Percentiles rank a stretch among this genome's conserved stretches.
phyloP scores from a whole-genome alignment of 352 stramenopile genomes.

The Globisporangium barbulae region DNA sequence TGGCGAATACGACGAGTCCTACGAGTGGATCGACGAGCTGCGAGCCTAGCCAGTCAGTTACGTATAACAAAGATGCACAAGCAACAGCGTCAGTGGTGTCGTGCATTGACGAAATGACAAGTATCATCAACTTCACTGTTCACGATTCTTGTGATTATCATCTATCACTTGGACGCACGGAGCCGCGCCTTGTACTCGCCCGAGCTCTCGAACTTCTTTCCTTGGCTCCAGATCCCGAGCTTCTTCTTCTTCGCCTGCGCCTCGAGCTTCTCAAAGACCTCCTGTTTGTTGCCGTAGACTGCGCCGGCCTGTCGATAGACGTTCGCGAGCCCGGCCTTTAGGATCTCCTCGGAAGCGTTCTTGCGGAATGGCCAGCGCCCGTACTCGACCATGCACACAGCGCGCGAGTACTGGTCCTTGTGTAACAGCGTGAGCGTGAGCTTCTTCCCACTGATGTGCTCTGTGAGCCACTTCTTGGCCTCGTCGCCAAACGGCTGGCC shows the following conservation, averaged over 20 bases:
- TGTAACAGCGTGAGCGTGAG: constrained; percentile 78
- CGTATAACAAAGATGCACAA: neutral
- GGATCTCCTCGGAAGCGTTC: constrained; percentile 78
- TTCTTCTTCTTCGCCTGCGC: constrained; percentile 58
- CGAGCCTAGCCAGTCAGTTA: constrained; percentile 1
- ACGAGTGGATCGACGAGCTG: constrained; percentile 17
- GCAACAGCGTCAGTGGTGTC: neutral
- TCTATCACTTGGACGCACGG: constrained; percentile 25
- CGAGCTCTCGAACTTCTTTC: constrained; percentile 65
- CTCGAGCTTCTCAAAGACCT: constrained; percentile 69
- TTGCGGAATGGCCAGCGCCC: constrained; percentile 72
- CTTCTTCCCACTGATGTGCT: constrained; percentile 39
- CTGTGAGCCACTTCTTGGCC: constrained; percentile 66
- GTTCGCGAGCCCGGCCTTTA: constrained; percentile 67
- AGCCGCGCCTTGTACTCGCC: constrained; percentile 77
- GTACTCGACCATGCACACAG: constrained; percentile 82
- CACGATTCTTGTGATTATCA: neutral
- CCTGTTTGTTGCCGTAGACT: constrained; percentile 73
- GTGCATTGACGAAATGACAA: neutral
- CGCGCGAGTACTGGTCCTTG: constrained; percentile 83
- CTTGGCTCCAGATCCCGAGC: constrained; percentile 74
- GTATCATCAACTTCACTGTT: neutral
- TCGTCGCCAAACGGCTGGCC: constrained; percentile 79
- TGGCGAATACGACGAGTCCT: constrained; percentile 13
- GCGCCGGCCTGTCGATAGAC: constrained; percentile 77